Evolutionary conservation across 2,329 filamentous ascomycete species (phyloP).

Genomic region (Colletotrichum orchidophilum): DNA sequence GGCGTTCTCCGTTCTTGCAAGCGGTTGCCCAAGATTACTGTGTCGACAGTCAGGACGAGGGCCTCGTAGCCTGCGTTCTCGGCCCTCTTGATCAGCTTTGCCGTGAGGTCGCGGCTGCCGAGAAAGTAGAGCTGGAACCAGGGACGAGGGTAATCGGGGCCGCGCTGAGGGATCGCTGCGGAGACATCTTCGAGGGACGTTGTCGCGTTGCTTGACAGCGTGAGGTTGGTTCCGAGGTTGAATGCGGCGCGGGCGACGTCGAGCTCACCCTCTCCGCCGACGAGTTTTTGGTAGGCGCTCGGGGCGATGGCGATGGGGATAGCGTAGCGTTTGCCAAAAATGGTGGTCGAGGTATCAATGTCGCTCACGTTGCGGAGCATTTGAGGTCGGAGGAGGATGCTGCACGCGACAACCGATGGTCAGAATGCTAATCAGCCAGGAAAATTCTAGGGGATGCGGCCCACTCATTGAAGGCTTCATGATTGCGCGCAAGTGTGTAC

Average conservation of each 20-base stretch:
- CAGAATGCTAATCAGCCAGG: neutral
- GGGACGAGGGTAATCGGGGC: conserved; percentile 26
- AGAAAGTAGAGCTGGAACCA: conserved; percentile 41
- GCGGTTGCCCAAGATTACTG: conserved; percentile 42
- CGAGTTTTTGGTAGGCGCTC: conserved; percentile 42
- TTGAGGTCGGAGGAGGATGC: conserved; percentile 26
- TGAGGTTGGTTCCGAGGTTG: conserved; percentile 38
- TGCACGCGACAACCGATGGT: neutral
- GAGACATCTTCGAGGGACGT: conserved; percentile 42
- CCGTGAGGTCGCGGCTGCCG: conserved; percentile 35
- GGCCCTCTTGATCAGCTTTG: conserved; percentile 37
- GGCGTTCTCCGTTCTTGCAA: conserved; percentile 41
- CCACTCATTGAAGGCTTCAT: conserved; percentile 33
- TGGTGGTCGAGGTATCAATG: conserved; percentile 34
- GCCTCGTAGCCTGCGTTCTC: conserved; percentile 42
- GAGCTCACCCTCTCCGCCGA: conserved; percentile 40
- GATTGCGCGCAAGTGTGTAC: conserved; percentile 34
- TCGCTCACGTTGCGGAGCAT: conserved; percentile 35
- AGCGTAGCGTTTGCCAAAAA: conserved; percentile 31
- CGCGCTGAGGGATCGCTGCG: conserved; percentile 18
- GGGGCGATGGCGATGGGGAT: conserved; percentile 44
- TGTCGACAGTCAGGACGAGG: conserved; percentile 42
- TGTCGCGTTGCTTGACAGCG: conserved; percentile 40
- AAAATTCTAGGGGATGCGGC: neutral
- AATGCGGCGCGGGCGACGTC: conserved; percentile 40